Evolutionary conservation across 768 basidiomycete species (phyloP), one percentile per base, ranked within the genome.

Genomic region (Suillus luteus): DNA sequence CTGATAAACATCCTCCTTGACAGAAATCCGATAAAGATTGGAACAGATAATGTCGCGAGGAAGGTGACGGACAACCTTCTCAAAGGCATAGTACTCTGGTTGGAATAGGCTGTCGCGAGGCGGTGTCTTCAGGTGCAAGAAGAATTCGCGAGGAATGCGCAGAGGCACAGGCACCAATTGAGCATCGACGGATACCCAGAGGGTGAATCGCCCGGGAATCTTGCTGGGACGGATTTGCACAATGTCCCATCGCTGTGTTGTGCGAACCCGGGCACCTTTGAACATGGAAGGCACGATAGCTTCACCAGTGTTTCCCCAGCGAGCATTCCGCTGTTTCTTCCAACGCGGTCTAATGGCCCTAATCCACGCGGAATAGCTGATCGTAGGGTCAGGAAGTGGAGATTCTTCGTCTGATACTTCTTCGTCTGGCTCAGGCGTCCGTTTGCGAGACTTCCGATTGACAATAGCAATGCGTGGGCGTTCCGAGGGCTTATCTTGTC

Each of bases 131-230:
- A 96, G 82, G 71, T 98, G 96, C 64, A 99, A 82, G 75, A 96
- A 98, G 75, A 99, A 97, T 70, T 96, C 89, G 41, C 96, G 86
- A 3, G 93, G 89, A 51, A 99, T 89, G 2, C 95, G 87, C 19
- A 99, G 81, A 15, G 91, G 87, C 27, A 96, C 83, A 19, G 89
- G 80, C n/a, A 91, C 82, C 41, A 98, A 84, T 59, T 90, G 88
- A 12, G 85, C 83, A 57, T 94, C 91, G 37, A 93, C 86, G 0
- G 87, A 90, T 7, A 97, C 80, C 96, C 96, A 99, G 43, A 99
- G 76, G 22, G 86, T 84, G 75, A 90, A 98, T 24, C 94, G 89
- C 12, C 97, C 96, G 12, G 88, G 82, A 48, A 83, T 85, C 65
- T 83, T 84, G 62, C 87, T 93, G 0, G 87, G 84, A 37, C 93